phyloP scores from a whole-genome alignment of 441 rosid genomes.

The Adansonia grandidieri region DNA sequence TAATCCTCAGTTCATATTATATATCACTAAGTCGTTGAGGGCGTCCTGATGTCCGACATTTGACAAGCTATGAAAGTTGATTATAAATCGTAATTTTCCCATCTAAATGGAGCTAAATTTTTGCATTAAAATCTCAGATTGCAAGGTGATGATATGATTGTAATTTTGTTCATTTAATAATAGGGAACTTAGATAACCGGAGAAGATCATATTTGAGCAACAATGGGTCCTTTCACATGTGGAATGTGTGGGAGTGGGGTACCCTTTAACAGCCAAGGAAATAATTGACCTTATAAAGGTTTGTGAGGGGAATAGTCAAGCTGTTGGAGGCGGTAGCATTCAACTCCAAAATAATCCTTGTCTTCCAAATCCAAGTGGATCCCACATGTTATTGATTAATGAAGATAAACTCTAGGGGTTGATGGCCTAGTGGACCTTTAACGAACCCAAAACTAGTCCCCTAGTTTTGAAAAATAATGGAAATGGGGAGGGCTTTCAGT shows the following conservation, averaged over 20 bases:
- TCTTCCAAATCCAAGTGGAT: not conserved
- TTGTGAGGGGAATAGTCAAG: slow-evolving; percentile 4
- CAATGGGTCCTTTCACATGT: not conserved
- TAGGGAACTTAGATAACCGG: too few relatives aligned
- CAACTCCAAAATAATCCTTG: not conserved
- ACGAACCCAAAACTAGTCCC: not conserved
- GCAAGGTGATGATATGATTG: not conserved
- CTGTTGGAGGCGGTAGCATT: not conserved
- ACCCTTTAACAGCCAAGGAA: slow-evolving; percentile 27
- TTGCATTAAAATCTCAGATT: not conserved
- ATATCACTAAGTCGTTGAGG: not conserved
- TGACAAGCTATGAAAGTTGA: not conserved
- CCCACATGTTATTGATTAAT: not conserved
- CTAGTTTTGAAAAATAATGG: not conserved
- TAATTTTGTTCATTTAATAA: not conserved
- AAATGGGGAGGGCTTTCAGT: not conserved
- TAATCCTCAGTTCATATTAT: not conserved
- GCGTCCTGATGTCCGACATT: slow-evolving; percentile 21
- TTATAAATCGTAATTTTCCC: not conserved
- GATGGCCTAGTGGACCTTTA: not conserved
- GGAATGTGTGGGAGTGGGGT: slow-evolving; percentile 26
- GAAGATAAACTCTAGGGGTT: not conserved
- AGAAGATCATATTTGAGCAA: not conserved
- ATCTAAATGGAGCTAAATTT: not conserved
- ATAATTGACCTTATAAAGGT: not conserved